Evolutionary conservation across 1,284 basidiomycete genomes (phyloP).

Genomic region (Sphaerobolus stellatus): DNA sequence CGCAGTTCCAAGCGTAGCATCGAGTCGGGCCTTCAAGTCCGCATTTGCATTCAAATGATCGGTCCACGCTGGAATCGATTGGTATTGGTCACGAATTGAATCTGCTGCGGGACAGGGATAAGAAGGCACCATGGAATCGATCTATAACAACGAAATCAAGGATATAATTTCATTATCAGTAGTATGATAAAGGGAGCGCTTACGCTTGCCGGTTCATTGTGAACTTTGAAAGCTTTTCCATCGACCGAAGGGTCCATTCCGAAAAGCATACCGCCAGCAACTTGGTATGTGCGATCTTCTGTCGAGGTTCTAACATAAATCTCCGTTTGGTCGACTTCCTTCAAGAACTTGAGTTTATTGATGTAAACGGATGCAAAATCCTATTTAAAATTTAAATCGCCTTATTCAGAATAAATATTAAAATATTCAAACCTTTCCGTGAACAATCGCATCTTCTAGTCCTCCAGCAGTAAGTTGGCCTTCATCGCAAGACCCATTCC

Average conservation of each 20-base stretch:
- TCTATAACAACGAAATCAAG: constrained; percentile 28
- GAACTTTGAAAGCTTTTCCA: constrained; percentile 39
- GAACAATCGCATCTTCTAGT: constrained; percentile 45
- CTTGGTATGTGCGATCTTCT: constrained; percentile 50
- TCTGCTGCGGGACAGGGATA: constrained; percentile 50
- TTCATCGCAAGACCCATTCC: constrained; percentile 54
- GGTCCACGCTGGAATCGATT: constrained; percentile 50
- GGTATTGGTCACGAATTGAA: constrained; percentile 42
- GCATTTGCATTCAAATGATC: constrained; percentile 46
- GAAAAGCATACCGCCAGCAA: constrained; percentile 47
- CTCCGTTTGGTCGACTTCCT: constrained; percentile 34
- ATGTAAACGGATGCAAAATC: constrained; percentile 55
- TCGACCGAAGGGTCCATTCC: constrained; percentile 48
- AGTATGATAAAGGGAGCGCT: constrained; percentile 15
- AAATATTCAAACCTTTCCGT: constrained; percentile 41
- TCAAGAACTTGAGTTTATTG: constrained; percentile 40
- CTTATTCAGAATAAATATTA: neutral
- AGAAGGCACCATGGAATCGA: constrained; percentile 50
- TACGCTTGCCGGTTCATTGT: constrained; percentile 42
- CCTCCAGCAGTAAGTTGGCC: constrained; percentile 54
- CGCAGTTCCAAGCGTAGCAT: constrained; percentile 45
- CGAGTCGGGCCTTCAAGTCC: constrained; percentile 41
- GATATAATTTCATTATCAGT: neutral
- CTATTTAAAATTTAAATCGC: constrained; percentile 22
- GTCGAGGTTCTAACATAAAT: constrained; percentile 48